phyloP scores from a whole-genome alignment of 345 rosid genomes.

The Combretum micranthum region DNA sequence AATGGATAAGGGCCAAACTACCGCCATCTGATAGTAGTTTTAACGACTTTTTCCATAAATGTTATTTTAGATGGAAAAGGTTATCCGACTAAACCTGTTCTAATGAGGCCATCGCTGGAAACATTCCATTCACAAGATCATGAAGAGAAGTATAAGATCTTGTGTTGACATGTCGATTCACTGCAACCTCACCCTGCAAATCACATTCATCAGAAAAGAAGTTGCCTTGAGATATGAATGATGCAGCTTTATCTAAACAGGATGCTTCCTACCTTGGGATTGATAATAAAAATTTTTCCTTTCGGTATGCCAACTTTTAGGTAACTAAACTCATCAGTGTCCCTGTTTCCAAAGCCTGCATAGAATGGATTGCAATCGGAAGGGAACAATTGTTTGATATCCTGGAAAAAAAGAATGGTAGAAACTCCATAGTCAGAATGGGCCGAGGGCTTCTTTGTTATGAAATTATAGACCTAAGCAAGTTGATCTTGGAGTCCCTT shows the following conservation, averaged over 20 bases:
- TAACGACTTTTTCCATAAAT: not conserved
- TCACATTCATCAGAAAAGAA: not conserved
- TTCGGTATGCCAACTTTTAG: constrained; percentile 88
- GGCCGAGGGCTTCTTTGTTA: too few species aligned
- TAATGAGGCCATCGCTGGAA: constrained; percentile 46
- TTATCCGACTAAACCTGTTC: constrained; percentile 49
- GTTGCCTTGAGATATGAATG: not conserved
- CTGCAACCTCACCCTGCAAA: constrained; percentile 84
- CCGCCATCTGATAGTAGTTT: not conserved
- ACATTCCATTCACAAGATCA: constrained; percentile 77
- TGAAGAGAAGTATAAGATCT: constrained; percentile 76
- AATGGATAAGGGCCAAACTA: not conserved
- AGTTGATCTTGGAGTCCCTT: too few species aligned
- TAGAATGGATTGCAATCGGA: constrained; percentile 83
- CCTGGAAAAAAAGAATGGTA: constrained; percentile 30
- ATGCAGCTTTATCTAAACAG: not conserved
- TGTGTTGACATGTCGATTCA: constrained; percentile 60
- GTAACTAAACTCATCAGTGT: constrained; percentile 96
- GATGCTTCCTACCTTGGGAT: constrained; percentile 69
- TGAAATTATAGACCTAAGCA: too few species aligned
- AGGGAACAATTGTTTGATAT: constrained; percentile 81
- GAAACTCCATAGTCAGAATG: not conserved
- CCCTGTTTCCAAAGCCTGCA: constrained; percentile 98
- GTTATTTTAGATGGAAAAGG: not conserved
- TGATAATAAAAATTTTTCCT: constrained; percentile 88